Conservation (phyloP, 495 filamentous ascomycete genomes). For the Aspergillus panamensis region DNA sequence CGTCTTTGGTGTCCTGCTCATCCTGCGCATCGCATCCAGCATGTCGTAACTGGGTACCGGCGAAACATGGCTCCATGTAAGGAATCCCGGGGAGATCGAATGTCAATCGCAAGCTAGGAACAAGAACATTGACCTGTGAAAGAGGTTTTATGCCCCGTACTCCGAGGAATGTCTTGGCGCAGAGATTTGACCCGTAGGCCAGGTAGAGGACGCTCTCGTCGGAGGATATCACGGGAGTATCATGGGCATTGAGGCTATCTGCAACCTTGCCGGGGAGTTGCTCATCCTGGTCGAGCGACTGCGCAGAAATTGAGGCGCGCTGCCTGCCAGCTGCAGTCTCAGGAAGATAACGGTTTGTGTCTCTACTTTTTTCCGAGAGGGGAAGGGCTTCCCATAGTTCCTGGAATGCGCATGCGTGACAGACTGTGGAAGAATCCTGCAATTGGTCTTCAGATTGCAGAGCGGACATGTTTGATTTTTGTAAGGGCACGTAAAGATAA, state of each 20-base stretch:
- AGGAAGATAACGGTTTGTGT: constrained; percentile 9
- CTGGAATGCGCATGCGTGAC: constrained; percentile 10
- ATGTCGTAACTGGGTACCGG: constrained; percentile 65
- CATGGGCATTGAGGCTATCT: constrained; percentile 15
- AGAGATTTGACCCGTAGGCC: constrained; percentile 92
- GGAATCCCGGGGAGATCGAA: constrained; percentile 86
- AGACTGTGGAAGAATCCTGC: constrained; percentile 1
- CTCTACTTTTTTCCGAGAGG: not conserved
- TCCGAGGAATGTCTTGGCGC: constrained; percentile 69
- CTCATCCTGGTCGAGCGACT: constrained; percentile 18
- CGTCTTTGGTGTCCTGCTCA: constrained; percentile 15
- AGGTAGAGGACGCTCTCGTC: constrained; percentile 74
- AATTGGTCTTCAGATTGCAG: not conserved
- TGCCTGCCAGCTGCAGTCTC: constrained; percentile 10
- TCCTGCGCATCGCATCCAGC: constrained; percentile 17
- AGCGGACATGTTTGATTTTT: too few species aligned
- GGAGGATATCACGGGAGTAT: constrained; percentile 14
- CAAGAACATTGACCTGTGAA: constrained; percentile 71
- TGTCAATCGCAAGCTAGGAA: constrained; percentile 69
- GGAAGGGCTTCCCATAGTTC: constrained; percentile 12
- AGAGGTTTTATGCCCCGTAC: constrained; percentile 73
- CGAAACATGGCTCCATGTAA: constrained; percentile 89
- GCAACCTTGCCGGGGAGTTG: constrained; percentile 28
- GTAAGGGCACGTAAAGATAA: too few species aligned
- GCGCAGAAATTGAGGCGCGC: constrained; percentile 14